Evolutionary conservation across 805 yeast species (phyloP).

Genomic region (Schwanniomyces yamadae): DNA sequence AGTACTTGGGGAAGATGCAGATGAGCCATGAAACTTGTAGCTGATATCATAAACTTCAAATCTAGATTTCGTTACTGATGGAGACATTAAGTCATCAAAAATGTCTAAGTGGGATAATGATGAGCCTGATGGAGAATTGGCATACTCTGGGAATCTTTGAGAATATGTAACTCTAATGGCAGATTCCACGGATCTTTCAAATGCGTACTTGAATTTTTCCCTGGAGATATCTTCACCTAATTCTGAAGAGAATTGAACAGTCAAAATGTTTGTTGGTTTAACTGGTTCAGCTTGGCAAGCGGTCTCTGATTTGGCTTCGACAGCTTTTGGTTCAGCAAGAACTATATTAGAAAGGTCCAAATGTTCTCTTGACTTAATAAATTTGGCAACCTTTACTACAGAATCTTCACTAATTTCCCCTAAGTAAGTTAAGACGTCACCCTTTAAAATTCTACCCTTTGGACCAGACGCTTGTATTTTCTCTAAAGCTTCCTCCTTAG

Average conservation of each 20-base stretch:
- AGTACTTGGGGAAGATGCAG: conserved; percentile 3
- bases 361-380: conserved; percentile 54
- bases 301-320: conserved; percentile 10
- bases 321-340: conserved; percentile 31
- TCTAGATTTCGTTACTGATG: conserved; percentile 34
- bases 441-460: conserved; percentile 81
- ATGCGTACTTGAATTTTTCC: conserved; percentile 28
- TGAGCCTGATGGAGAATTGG: conserved; percentile 29
- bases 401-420: conserved; percentile 67
- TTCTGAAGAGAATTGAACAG: conserved; percentile 23
- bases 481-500: conserved; percentile 65
- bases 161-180: conserved; percentile 33
- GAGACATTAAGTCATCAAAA: conserved; percentile 39
- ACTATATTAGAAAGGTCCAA: conserved; percentile 73
- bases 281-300: conserved; percentile 16
- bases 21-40: conserved; percentile 21
- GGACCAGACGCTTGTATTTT: conserved; percentile 87
- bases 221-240: conserved; percentile 25
- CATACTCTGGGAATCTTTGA: conserved; percentile 35
- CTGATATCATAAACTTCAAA: conserved; percentile 30
- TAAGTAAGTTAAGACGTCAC: conserved; percentile 83
- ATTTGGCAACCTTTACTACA: conserved; percentile 53
- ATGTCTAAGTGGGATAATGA: conserved; percentile 21
- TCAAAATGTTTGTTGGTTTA: conserved; percentile 30
- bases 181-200: conserved; percentile 28